Percentiles rank a stretch among this genome's conserved stretches.
These are phyloP conservation scores for Trebouxiophyceae sp. DNA, from an alignment of 163 green algal genomes.

Conservation along the genomic window DNA sequence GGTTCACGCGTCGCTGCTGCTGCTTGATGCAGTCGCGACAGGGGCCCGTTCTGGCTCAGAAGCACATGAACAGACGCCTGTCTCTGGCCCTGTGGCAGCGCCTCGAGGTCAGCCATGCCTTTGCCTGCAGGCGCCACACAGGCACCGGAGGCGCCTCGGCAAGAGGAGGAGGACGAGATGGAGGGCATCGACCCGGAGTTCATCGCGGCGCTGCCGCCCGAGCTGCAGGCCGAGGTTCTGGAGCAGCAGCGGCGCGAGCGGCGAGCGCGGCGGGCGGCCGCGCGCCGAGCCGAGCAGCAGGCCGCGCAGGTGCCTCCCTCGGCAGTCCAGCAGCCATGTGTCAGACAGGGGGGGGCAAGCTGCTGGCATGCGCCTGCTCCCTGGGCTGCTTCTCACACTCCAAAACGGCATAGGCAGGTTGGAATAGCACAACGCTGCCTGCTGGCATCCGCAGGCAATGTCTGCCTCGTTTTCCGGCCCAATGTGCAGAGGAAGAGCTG, in stretches of 20 bases:
- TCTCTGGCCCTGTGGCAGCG: background rate
- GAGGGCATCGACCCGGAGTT: conserved; percentile 93
- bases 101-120: conserved; percentile 3
- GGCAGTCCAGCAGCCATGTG: background rate
- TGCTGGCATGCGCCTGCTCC: too few relatives aligned
- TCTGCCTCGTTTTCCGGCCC: too few relatives aligned
- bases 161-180: conserved; percentile 39
- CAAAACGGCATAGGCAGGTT: background rate
- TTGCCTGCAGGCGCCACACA: conserved; percentile 2
- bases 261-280: conserved; percentile 3
- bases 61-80: too few relatives aligned
- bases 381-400: background rate
- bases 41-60: too few relatives aligned
- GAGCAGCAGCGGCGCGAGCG: conserved; percentile 59
- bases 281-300: conserved; percentile 13
- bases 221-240: conserved; percentile 87
- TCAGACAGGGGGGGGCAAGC: background rate
- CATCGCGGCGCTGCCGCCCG: conserved; percentile 75
- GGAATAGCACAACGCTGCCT: too few relatives aligned
- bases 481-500: too few relatives aligned
- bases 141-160: conserved; percentile 2
- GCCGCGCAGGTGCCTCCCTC: background rate
- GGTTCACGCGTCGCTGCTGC: too few relatives aligned
- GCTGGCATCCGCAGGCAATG: too few relatives aligned
- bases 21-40: too few relatives aligned